phyloP scores from a whole-genome alignment of 495 filamentous ascomycete genomes.

The Lophiotrema nucula region DNA sequence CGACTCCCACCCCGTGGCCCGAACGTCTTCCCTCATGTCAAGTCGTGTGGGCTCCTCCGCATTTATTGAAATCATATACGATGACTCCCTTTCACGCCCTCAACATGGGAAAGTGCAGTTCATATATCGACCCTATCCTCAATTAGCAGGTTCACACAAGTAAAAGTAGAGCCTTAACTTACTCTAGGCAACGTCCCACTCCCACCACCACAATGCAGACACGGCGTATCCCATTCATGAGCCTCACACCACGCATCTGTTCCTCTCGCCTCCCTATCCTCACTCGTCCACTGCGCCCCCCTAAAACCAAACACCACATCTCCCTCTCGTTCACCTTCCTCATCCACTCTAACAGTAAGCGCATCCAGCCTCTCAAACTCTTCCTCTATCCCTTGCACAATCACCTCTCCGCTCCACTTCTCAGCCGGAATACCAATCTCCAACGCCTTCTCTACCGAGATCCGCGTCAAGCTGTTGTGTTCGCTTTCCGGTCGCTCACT shows the following conservation, averaged over 20 bases:
- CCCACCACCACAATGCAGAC: not conserved
- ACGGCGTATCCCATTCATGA: not conserved
- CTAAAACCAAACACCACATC: not conserved
- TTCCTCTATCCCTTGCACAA: not conserved
- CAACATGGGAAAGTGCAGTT: not conserved
- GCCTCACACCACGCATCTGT: not conserved
- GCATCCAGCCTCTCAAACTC: not conserved
- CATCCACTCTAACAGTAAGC: not conserved
- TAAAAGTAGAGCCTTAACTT: not conserved
- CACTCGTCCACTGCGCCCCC: not conserved
- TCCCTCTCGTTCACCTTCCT: not conserved
- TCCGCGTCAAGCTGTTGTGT: not conserved
- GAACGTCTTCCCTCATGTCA: too few species aligned
- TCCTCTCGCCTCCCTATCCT: not conserved
- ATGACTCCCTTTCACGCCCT: too few species aligned
- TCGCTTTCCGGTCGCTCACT: not conserved
- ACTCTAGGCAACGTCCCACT: not conserved
- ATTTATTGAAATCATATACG: too few species aligned
- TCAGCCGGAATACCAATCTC: not conserved
- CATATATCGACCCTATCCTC: not conserved
- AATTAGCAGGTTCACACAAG: not conserved
- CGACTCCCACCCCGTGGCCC: too few species aligned
- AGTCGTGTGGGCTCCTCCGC: too few species aligned
- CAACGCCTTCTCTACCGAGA: not conserved
- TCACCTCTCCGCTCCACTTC: not conserved